Conservation (phyloP, 768 basidiomycete species). For the Clitopilus hobsonii region DNA sequence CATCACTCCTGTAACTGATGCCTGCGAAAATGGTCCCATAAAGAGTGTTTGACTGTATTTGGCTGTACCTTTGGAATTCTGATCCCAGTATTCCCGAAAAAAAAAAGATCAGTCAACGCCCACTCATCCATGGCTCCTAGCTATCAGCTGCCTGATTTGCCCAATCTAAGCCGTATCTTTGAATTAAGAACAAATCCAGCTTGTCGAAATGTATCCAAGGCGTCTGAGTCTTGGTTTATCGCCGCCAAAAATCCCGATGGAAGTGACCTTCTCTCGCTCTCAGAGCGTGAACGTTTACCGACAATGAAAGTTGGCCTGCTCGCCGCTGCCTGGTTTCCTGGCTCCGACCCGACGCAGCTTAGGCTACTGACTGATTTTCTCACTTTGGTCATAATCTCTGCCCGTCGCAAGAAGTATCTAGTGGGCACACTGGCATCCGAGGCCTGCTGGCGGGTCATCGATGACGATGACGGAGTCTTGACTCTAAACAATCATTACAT, state of each 20-base stretch:
- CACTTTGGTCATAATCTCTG: constrained; percentile 33
- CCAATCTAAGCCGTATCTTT: constrained; percentile 25
- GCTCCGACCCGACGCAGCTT: constrained; percentile 52
- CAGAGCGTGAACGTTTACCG: constrained; percentile 21
- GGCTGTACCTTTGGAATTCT: not conserved
- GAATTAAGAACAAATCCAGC: constrained; percentile 34
- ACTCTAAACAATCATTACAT: constrained; percentile 20
- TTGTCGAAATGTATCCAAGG: constrained; percentile 25
- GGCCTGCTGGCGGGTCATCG: constrained; percentile 13
- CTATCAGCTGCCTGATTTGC: constrained; percentile 39
- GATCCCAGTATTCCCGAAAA: not conserved
- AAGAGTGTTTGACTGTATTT: not conserved
- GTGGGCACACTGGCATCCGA: not conserved
- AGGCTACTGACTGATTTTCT: constrained; percentile 47
- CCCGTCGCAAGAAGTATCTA: not conserved
- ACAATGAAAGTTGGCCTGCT: constrained; percentile 41
- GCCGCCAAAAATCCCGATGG: constrained; percentile 9
- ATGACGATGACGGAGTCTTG: constrained; percentile 11
- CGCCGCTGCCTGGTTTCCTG: constrained; percentile 56
- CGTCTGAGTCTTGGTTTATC: constrained; percentile 28
- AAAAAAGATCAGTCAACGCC: no score
- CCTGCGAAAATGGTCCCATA: no score
- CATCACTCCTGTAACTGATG: no score
- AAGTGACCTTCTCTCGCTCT: constrained; percentile 15
- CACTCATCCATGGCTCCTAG: constrained; percentile 17